Evolutionary conservation across 495 filamentous ascomycete genomes (phyloP).

Genomic region (Staphylotrichum longicolle): DNA sequence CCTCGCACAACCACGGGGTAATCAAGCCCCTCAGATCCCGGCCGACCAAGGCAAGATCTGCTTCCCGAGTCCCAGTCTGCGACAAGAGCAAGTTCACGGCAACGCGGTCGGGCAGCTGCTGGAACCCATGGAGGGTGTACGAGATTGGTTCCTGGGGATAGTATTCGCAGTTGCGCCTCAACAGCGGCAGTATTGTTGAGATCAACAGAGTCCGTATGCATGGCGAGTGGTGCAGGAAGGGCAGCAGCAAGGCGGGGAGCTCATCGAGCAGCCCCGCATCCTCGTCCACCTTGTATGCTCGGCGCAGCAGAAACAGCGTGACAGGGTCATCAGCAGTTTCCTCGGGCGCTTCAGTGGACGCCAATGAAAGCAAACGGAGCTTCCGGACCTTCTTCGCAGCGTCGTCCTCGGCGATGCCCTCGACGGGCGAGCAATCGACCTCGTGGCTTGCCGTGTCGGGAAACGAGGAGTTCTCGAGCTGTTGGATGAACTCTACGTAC

Average conservation of each 20-base stretch:
- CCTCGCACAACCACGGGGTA: conserved; percentile 79
- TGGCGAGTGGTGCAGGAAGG: conserved; percentile 68
- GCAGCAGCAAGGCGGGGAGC: conserved; percentile 66
- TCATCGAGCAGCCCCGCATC: conserved; percentile 75
- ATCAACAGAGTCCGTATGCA: conserved; percentile 72
- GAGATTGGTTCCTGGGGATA: conserved; percentile 59
- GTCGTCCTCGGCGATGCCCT: conserved; percentile 59
- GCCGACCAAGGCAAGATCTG: conserved; percentile 50
- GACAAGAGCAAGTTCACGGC: conserved; percentile 69
- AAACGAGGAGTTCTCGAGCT: conserved; percentile 49
- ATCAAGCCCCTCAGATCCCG: conserved; percentile 73
- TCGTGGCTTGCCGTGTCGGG: conserved; percentile 28
- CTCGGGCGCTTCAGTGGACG: conserved; percentile 45
- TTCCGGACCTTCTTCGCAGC: conserved; percentile 69
- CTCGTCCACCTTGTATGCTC: conserved; percentile 71
- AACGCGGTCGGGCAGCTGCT: conserved; percentile 58
- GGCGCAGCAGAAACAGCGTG: conserved; percentile 70
- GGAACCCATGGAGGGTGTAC: conserved; percentile 59
- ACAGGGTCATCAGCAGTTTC: conserved; percentile 55
- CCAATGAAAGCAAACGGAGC: conserved; percentile 64
- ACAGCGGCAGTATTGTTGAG: conserved; percentile 71
- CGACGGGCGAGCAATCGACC: conserved; percentile 59
- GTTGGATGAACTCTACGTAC: conserved; percentile 61
- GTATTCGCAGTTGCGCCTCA: conserved; percentile 82
- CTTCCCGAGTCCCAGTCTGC: conserved; percentile 49